phyloP scores from a whole-genome alignment of 345 rosid species.

The Linum lewisii region DNA sequence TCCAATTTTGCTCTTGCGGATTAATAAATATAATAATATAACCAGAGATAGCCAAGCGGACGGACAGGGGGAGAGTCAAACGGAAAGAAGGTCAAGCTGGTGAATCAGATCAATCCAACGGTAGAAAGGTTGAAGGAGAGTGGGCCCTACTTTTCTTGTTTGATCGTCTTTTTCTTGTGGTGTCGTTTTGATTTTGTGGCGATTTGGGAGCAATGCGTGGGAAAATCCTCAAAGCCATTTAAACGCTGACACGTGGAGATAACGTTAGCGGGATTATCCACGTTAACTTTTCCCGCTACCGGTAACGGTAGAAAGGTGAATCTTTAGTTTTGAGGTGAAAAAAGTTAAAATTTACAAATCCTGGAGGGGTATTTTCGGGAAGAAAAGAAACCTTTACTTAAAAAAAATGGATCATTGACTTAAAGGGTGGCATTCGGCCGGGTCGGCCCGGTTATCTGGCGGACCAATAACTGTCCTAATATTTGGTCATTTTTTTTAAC shows the following conservation, averaged over 20 bases:
- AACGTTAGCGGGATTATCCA: conserved; percentile 21
- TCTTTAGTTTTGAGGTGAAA: too few species aligned
- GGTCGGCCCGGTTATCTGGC: too few species aligned
- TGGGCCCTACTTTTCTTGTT: neutral
- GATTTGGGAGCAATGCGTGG: neutral
- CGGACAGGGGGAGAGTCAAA: neutral
- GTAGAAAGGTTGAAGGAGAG: neutral
- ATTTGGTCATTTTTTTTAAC: too few species aligned
- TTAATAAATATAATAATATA: neutral
- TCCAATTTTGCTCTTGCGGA: neutral
- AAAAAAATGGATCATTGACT: too few species aligned
- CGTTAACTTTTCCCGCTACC: neutral
- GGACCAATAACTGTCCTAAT: too few species aligned
- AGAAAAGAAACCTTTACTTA: too few species aligned
- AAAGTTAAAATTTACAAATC: too few species aligned
- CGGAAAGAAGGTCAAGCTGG: neutral
- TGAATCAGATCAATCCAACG: neutral
- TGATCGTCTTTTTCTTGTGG: neutral
- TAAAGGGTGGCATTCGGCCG: too few species aligned
- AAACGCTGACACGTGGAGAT: conserved; percentile 23
- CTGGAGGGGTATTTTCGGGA: too few species aligned
- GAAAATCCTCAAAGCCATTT: conserved; percentile 24
- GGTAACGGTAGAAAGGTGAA: too few species aligned
- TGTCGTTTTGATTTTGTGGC: neutral
- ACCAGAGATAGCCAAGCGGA: neutral